These are phyloP conservation scores for Rhodotorula sp. DNA, from an alignment of 1,284 basidiomycete genomes.

Conservation along the genomic window DNA sequence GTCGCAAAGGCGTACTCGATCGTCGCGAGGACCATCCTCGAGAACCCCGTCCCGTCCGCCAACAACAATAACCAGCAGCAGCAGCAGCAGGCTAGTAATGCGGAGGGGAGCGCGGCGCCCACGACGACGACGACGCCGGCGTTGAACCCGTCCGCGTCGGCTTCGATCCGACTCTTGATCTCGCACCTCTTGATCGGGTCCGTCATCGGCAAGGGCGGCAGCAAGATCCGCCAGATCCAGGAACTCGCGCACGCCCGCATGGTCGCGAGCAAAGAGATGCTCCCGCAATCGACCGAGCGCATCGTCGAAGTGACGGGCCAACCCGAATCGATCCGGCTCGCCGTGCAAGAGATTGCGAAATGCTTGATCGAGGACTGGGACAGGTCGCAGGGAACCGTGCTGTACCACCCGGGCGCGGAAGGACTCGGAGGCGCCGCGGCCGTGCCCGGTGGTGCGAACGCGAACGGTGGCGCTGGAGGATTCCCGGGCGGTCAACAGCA, in stretches of 20 bases:
- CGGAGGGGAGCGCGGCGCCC: background rate
- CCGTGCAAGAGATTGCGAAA: conserved; percentile 92
- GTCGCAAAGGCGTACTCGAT: conserved; percentile 89
- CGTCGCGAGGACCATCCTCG: conserved; percentile 88
- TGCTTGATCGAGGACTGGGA: conserved; percentile 97
- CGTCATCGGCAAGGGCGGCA: conserved; percentile 97
- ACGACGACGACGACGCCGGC: conserved; percentile 49
- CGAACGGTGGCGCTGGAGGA: background rate
- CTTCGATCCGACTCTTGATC: conserved; percentile 96
- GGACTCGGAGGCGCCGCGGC: conserved; percentile 51
- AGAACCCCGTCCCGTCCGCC: conserved; percentile 52
- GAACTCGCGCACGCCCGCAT: conserved; percentile 96
- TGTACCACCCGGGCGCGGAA: conserved; percentile 86
- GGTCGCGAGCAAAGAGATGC: conserved; percentile 96
- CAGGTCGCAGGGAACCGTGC: conserved; percentile 83
- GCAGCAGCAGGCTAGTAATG: background rate
- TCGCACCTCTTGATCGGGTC: conserved; percentile 99
- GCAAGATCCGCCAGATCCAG: conserved; percentile 99
- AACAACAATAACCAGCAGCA: background rate
- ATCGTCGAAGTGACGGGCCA: conserved; percentile 96
- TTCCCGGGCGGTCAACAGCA: background rate
- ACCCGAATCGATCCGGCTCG: conserved; percentile 98
- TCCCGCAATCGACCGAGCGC: conserved; percentile 97
- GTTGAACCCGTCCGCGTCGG: conserved; percentile 74
- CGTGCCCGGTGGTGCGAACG: conserved; percentile 6